Evolutionary conservation across 768 basidiomycete species (phyloP), one percentile per base, ranked within the genome.

Genomic region (Pleurotus citrinopileatus): DNA sequence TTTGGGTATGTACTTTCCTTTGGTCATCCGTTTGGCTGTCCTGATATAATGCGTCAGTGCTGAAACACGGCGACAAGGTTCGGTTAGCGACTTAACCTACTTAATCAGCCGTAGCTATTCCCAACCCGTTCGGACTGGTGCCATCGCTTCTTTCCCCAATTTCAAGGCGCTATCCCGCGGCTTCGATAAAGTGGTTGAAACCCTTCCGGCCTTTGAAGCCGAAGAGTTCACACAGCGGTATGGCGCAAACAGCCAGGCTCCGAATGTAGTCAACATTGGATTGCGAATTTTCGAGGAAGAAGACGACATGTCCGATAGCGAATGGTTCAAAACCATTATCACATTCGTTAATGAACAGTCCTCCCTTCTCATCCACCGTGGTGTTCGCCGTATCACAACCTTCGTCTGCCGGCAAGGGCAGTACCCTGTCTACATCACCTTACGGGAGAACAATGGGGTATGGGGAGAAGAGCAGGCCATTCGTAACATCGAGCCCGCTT

Each of bases 391-490:
- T 62, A 78, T 96, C 43, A 92, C 96, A 1, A 82, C 97, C 69
- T 73, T 98, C 55, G 86, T 98, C 58, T 98, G 97, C 74, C 87
- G 92, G 46, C 86, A 81, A 54, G 88, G 89, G 45, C 86, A 90
- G 67, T 98, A 98, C 69, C 97, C 97, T 4, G 83, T 89, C 63
- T 98, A 95, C 79, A 93, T 86, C 76, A 98, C 97, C 46, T 73
- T 98, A 13, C 87, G 96, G 53, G 83, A 87, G 48, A 73, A 76
- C 56, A 79, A 83, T 37, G 84, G 81, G 12, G 67, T 70, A 13
- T 99, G 97, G 97, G 81, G 77, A 45, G 97, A 99, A 78, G 93
- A 98, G 67, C 84, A 93, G 67, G 88, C 94, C 12, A 96, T 99
- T 67, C 89, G 97, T 67, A 97, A 98, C 74, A 94, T 97, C 56